phyloP scores from a whole-genome alignment of 2,329 filamentous ascomycete genomes.

The Penicillium sp. region DNA sequence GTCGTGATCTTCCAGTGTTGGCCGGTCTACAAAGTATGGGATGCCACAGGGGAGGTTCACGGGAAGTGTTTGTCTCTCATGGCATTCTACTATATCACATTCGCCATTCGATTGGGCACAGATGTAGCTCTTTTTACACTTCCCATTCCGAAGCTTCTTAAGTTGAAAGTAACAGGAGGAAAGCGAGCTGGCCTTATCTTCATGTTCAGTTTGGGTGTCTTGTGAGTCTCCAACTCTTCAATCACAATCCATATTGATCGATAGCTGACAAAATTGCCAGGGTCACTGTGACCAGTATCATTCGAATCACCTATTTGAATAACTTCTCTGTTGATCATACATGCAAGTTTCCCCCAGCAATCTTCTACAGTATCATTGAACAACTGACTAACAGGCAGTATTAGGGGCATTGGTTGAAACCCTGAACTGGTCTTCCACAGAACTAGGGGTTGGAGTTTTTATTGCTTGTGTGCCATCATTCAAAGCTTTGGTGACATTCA shows the following conservation, averaged over 20 bases:
- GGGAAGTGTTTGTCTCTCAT: slow-evolving; percentile 20
- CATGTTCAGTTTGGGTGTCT: slow-evolving; percentile 25
- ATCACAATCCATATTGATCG: too few relatives aligned
- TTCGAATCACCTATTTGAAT: slow-evolving; percentile 24
- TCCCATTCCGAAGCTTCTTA: slow-evolving; percentile 21
- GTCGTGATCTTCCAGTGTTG: slow-evolving; percentile 53
- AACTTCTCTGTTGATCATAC: slow-evolving; percentile 22
- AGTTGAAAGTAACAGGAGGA: slow-evolving; percentile 18
- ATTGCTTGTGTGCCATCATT: slow-evolving; percentile 27
- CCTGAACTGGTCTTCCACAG: slow-evolving; percentile 28
- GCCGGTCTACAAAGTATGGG: slow-evolving; percentile 25
- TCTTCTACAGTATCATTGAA: not conserved
- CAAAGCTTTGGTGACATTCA: slow-evolving; percentile 22
- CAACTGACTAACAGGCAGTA: not conserved
- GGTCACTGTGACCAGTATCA: slow-evolving; percentile 24
- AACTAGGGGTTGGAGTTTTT: slow-evolving; percentile 25
- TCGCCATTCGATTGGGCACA: slow-evolving; percentile 20
- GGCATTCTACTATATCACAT: slow-evolving; percentile 23
- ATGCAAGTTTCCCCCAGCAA: slow-evolving; percentile 13
- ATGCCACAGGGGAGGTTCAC: slow-evolving; percentile 6
- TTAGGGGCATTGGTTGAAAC: slow-evolving; percentile 23
- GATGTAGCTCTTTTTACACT: slow-evolving; percentile 23
- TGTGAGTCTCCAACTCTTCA: slow-evolving; percentile 12
- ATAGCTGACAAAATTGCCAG: slow-evolving; percentile 3
- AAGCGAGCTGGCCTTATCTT: slow-evolving; percentile 22